These are phyloP conservation scores for Nannochloropsis gaditana DNA, from an alignment of 108 stramenopile species.

Conservation along the genomic window DNA sequence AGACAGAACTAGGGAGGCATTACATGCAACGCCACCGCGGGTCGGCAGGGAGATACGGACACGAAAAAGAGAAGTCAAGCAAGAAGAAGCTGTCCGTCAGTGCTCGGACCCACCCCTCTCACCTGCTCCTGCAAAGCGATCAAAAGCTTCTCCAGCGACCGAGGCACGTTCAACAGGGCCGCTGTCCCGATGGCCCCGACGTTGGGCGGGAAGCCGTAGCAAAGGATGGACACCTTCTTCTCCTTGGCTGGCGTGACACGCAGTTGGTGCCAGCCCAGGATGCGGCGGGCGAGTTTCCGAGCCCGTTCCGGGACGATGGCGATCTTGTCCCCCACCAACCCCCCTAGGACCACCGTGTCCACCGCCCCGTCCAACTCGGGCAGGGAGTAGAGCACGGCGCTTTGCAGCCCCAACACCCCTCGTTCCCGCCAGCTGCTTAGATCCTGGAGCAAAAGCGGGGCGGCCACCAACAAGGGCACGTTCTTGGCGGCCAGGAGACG, in stretches of 20 bases:
- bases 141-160: constrained; percentile 59
- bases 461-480: constrained; percentile 70
- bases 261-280: constrained; percentile 61
- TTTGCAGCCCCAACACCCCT: constrained; percentile 71
- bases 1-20: not conserved
- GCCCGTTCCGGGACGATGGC: constrained; percentile 72
- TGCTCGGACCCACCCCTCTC: not conserved
- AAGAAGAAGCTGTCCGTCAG: not conserved
- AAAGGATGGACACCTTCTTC: constrained; percentile 59
- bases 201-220: constrained; percentile 80
- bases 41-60: not conserved
- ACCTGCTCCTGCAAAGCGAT: constrained; percentile 58
- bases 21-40: not conserved
- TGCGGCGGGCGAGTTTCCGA: constrained; percentile 58
- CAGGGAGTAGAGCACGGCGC: constrained; percentile 66
- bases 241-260: constrained; percentile 58
- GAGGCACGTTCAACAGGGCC: constrained; percentile 71
- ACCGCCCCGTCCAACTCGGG: constrained; percentile 80
- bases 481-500: constrained; percentile 61
- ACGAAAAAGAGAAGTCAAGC: not conserved
- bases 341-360: constrained; percentile 74
- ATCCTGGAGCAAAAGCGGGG: constrained; percentile 69
- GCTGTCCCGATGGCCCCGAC: constrained; percentile 80
- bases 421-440: constrained; percentile 62
- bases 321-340: constrained; percentile 72